Conservation (phyloP, 352 stramenopile species). For the Phytopythium litorale region DNA sequence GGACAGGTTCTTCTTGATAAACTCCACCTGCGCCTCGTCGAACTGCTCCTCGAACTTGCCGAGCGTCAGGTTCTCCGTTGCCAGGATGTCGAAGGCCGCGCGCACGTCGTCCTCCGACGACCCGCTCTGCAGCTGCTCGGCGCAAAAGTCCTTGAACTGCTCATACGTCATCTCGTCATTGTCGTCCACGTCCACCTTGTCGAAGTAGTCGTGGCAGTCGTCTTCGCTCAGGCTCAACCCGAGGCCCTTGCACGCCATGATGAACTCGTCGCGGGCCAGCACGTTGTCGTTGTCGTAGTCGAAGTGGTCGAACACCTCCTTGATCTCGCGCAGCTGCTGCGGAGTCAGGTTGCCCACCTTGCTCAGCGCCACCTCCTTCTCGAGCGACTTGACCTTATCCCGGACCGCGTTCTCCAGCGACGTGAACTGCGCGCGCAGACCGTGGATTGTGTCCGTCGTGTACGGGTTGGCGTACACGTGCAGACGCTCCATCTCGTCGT, state of each 20-base stretch:
- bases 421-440: slow-evolving; percentile 77
- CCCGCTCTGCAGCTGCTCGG: slow-evolving; percentile 86
- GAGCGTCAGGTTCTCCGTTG: slow-evolving; percentile 62
- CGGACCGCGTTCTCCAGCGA: slow-evolving; percentile 74
- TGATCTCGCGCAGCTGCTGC: slow-evolving; percentile 84
- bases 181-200: slow-evolving; percentile 81
- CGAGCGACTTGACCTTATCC: slow-evolving; percentile 84
- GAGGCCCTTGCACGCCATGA: slow-evolving; percentile 88
- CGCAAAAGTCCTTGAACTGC: slow-evolving; percentile 84
- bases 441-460: slow-evolving; percentile 89
- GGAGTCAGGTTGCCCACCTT: slow-evolving; percentile 80
- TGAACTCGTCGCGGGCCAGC: slow-evolving; percentile 86
- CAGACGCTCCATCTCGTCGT: slow-evolving; percentile 75
- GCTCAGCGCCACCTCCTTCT: slow-evolving; percentile 86
- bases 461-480: slow-evolving; percentile 88
- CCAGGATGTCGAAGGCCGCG: slow-evolving; percentile 78
- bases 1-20: slow-evolving; percentile 71
- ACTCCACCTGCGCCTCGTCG: slow-evolving; percentile 63
- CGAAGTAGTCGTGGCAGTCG: slow-evolving; percentile 86
- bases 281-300: slow-evolving; percentile 86
- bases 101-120: slow-evolving; percentile 81
- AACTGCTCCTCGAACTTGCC: slow-evolving; percentile 85
- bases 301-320: slow-evolving; percentile 90
- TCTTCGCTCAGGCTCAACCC: slow-evolving; percentile 84
- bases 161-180: slow-evolving; percentile 84